A percentile compares a stretch with the other conserved stretches of the same genome.
phyloP scores from a whole-genome alignment of 768 basidiomycete genomes.

The Kwoniella newhampshirensis region DNA sequence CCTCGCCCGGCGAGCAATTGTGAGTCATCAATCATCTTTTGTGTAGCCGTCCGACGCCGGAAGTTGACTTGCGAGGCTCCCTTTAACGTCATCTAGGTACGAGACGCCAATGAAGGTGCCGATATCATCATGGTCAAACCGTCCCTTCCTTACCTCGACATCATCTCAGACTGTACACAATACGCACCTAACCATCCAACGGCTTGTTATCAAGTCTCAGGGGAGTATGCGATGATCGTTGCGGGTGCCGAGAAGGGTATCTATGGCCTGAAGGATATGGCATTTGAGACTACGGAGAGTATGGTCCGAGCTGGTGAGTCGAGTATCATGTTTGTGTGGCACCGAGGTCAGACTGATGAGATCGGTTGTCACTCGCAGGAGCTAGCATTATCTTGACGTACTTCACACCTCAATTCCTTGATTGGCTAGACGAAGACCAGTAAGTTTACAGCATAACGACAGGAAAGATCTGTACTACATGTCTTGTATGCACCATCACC shows the following conservation, averaged over 20 bases:
- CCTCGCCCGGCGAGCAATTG: slow-evolving; percentile 87
- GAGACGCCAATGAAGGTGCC: slow-evolving; percentile 86
- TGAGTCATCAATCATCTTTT: slow-evolving; percentile 59
- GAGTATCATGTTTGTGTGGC: not conserved
- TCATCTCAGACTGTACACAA: slow-evolving; percentile 81
- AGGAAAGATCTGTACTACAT: too few species aligned
- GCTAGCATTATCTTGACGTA: slow-evolving; percentile 88
- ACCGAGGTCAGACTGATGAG: not conserved
- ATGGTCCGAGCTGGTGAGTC: slow-evolving; percentile 84
- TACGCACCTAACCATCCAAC: slow-evolving; percentile 83
- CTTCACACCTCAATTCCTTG: slow-evolving; percentile 94
- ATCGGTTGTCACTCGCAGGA: slow-evolving; percentile 57
- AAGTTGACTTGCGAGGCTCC: slow-evolving; percentile 3
- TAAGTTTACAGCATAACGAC: not conserved
- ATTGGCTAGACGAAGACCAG: slow-evolving; percentile 55
- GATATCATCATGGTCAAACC: slow-evolving; percentile 99
- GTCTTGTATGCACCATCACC: too few species aligned
- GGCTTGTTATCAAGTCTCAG: slow-evolving; percentile 92
- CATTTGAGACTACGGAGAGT: slow-evolving; percentile 85
- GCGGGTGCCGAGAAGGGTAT: slow-evolving; percentile 91
- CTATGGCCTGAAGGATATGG: slow-evolving; percentile 89
- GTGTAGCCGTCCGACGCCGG: too few species aligned
- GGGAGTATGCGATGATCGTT: slow-evolving; percentile 95
- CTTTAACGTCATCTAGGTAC: slow-evolving; percentile 60
- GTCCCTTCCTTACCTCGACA: slow-evolving; percentile 90